A percentile compares a stretch with the other conserved stretches of the same genome.
phyloP scores from a whole-genome alignment of 495 filamentous ascomycete species.

The Daldinia loculata region DNA sequence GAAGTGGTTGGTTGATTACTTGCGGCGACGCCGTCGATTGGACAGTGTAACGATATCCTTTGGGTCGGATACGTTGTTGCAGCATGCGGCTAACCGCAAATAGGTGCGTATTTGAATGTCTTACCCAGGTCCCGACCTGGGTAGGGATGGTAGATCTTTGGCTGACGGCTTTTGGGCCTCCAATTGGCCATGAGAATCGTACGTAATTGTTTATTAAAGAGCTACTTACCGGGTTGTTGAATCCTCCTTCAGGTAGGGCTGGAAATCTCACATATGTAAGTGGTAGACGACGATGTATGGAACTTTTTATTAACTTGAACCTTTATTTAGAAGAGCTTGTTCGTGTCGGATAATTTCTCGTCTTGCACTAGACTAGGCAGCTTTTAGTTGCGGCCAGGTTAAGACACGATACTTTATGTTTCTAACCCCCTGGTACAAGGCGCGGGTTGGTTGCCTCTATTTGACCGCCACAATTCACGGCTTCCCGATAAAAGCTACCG shows the following conservation, averaged over 20 bases:
- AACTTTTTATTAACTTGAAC: neutral
- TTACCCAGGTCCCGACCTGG: neutral
- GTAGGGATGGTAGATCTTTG: neutral
- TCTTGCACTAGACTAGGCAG: neutral
- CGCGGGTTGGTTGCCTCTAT: neutral
- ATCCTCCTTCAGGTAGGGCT: conserved; percentile 10
- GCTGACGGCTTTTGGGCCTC: conserved; percentile 3
- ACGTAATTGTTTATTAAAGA: neutral
- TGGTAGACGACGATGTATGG: neutral
- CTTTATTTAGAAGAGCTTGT: conserved; percentile 5
- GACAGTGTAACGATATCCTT: neutral
- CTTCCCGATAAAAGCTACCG: neutral
- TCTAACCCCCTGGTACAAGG: neutral
- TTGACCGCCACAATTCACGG: neutral
- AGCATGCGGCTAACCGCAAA: conserved; percentile 2
- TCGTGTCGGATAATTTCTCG: neutral
- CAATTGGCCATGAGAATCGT: neutral
- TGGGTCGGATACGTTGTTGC: conserved; percentile 1
- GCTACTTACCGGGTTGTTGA: neutral
- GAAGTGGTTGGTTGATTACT: neutral
- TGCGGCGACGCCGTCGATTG: conserved; percentile 10
- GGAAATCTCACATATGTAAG: neutral
- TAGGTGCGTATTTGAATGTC: neutral
- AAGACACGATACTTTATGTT: neutral
- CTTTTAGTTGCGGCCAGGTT: neutral